phyloP scores from a whole-genome alignment of 768 basidiomycete genomes.

The Pisolithus albus region DNA sequence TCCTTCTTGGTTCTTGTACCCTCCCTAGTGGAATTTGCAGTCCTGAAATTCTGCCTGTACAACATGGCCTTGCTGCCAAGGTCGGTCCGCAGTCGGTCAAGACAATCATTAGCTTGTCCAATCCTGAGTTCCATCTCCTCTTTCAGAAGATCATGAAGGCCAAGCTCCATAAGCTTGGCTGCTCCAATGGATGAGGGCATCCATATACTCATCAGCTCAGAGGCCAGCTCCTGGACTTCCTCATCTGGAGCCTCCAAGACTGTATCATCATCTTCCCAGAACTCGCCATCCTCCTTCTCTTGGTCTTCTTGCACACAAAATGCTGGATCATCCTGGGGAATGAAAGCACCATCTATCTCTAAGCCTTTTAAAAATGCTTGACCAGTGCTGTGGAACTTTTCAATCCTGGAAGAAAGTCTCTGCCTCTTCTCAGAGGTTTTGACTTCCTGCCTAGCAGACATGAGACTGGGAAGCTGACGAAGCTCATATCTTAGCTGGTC shows the following conservation, averaged over 20 bases:
- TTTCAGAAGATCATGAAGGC: background rate
- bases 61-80: conserved; percentile 2
- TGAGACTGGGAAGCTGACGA: background rate
- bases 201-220: conserved; percentile 3
- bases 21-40: background rate
- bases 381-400: background rate
- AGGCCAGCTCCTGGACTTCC: background rate
- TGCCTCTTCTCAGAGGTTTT: background rate
- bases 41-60: background rate
- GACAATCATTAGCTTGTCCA: conserved; percentile 4
- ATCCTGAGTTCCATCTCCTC: conserved; percentile 1
- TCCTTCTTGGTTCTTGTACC: conserved; percentile 3
- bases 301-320: background rate
- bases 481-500: background rate
- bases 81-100: background rate
- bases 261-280: background rate
- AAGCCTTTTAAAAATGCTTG: background rate
- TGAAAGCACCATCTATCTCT: background rate
- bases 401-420: background rate
- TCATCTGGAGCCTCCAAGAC: background rate
- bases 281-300: background rate
- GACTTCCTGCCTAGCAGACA: background rate
- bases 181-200: conserved; percentile 1
- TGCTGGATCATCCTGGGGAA: background rate
- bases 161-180: background rate